phyloP scores from a whole-genome alignment of 2,329 filamentous ascomycete species.

The Hirsutella minnesotensis region DNA sequence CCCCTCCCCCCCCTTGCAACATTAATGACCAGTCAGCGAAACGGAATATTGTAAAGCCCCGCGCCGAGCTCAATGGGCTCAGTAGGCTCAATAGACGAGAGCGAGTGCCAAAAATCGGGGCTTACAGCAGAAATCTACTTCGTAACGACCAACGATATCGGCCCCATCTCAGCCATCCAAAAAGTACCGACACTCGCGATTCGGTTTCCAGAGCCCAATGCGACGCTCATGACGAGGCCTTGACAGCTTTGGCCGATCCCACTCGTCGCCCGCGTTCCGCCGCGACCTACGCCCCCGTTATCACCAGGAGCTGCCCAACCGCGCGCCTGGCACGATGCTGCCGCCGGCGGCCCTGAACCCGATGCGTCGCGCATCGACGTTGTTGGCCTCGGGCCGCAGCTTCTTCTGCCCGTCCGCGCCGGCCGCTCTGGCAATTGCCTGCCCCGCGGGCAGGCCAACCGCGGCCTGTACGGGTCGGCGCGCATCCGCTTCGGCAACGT shows the following conservation, averaged over 20 bases:
- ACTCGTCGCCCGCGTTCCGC: no score
- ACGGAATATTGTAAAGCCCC: constrained; percentile 3
- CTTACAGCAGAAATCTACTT: background rate
- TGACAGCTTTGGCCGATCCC: no score
- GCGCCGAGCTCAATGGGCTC: no score
- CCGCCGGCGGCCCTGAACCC: constrained; percentile 2
- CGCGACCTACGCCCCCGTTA: no score
- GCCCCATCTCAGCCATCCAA: no score
- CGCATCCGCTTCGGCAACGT: constrained; percentile 73
- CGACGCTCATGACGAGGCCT: no score
- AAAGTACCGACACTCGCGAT: no score
- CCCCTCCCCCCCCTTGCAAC: no score
- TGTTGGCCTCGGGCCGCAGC: constrained; percentile 7
- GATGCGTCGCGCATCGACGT: constrained; percentile 8
- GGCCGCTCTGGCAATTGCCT: background rate
- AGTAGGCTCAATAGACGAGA: no score
- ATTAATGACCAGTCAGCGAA: no score
- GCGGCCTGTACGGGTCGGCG: constrained; percentile 57
- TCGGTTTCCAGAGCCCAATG: no score
- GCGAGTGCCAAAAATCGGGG: constrained; percentile 1
- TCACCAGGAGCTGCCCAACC: background rate
- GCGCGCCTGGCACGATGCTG: constrained; percentile 7
- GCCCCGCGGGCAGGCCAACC: constrained; percentile 59
- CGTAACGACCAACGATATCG: no score
- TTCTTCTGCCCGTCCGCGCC: constrained; percentile 4